Evolutionary conservation across 306 rosid species (phyloP).

Genomic region (Gynostemma pentaphyllum): DNA sequence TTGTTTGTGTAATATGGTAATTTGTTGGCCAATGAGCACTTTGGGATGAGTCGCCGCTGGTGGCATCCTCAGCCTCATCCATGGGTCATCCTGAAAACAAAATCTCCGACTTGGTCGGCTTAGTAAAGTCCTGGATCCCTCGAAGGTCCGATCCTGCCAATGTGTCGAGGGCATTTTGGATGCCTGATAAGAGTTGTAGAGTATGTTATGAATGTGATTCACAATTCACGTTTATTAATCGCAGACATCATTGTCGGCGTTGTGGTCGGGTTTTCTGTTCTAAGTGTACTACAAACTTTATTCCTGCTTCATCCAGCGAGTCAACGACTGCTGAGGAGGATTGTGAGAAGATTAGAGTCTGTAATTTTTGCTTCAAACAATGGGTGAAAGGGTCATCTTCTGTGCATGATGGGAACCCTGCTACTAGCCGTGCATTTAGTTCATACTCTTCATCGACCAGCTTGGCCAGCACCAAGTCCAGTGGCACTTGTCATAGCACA

Average conservation of each 20-base stretch:
- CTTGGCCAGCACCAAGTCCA: slow-evolving; percentile 45
- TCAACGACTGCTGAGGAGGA: slow-evolving; percentile 39
- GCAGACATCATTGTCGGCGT: slow-evolving; percentile 84
- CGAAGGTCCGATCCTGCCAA: slow-evolving; percentile 59
- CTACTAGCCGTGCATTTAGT: slow-evolving; percentile 38
- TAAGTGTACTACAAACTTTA: slow-evolving; percentile 61
- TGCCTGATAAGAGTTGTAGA: slow-evolving; percentile 85
- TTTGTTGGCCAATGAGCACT: not conserved
- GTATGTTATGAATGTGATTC: slow-evolving; percentile 91
- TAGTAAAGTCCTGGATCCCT: slow-evolving; percentile 65
- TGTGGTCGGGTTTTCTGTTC: slow-evolving; percentile 92
- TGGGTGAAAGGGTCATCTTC: slow-evolving; percentile 47
- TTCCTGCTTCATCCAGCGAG: slow-evolving; percentile 47
- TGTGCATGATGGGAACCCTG: slow-evolving; percentile 26
- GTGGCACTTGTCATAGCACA: slow-evolving; percentile 43
- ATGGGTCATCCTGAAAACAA: slow-evolving; percentile 56
- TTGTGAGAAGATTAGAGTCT: slow-evolving; percentile 68
- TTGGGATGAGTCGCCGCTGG: slow-evolving; percentile 2
- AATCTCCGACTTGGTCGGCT: slow-evolving; percentile 39
- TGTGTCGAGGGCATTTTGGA: slow-evolving; percentile 85
- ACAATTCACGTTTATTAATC: slow-evolving; percentile 69
- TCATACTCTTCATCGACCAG: slow-evolving; percentile 50
- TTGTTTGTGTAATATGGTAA: too few relatives aligned
- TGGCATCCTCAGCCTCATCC: slow-evolving; percentile 13
- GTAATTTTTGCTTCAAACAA: slow-evolving; percentile 83